These are phyloP conservation scores for Pythium oligandrum DNA, from an alignment of 352 stramenopile species.

Conservation along the genomic window DNA sequence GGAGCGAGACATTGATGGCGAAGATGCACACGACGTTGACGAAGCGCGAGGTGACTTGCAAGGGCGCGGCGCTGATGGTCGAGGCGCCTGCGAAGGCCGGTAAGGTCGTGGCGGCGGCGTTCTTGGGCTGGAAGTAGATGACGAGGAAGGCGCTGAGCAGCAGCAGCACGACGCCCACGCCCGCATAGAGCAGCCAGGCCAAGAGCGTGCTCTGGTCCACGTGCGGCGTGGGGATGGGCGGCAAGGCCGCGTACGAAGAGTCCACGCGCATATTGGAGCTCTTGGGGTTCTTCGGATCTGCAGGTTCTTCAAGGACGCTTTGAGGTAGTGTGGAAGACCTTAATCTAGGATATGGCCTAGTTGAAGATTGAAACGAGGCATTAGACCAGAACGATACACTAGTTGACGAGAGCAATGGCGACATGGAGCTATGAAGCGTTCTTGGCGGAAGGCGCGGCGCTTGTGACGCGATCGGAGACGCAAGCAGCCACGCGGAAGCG, in stretches of 20 bases:
- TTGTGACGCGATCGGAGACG: slow-evolving; percentile 35
- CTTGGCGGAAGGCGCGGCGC: slow-evolving; percentile 32
- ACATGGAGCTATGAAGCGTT: slow-evolving; percentile 55
- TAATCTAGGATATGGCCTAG: too few relatives aligned
- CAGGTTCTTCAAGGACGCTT: neutral
- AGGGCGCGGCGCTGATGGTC: slow-evolving; percentile 48
- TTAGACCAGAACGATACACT: too few relatives aligned
- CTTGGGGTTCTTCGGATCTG: neutral
- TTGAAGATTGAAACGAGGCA: too few relatives aligned
- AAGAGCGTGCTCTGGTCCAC: slow-evolving; percentile 34
- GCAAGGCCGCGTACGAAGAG: neutral
- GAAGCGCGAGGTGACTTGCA: slow-evolving; percentile 63
- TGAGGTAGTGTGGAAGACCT: too few relatives aligned
- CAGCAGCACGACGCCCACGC: slow-evolving; percentile 53
- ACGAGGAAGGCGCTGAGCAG: slow-evolving; percentile 46
- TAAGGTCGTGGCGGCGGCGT: slow-evolving; percentile 42
- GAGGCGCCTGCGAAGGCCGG: slow-evolving; percentile 48
- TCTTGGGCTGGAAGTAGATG: slow-evolving; percentile 59
- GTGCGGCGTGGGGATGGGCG: neutral
- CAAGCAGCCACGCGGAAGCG: slow-evolving; percentile 10
- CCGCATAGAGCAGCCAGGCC: slow-evolving; percentile 60
- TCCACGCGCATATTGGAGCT: slow-evolving; percentile 5
- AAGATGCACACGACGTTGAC: slow-evolving; percentile 65
- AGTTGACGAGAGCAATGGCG: neutral
- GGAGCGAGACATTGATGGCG: slow-evolving; percentile 61